phyloP scores from a whole-genome alignment of 2,329 filamentous ascomycete species.

The Apiospora phragmitis region DNA sequence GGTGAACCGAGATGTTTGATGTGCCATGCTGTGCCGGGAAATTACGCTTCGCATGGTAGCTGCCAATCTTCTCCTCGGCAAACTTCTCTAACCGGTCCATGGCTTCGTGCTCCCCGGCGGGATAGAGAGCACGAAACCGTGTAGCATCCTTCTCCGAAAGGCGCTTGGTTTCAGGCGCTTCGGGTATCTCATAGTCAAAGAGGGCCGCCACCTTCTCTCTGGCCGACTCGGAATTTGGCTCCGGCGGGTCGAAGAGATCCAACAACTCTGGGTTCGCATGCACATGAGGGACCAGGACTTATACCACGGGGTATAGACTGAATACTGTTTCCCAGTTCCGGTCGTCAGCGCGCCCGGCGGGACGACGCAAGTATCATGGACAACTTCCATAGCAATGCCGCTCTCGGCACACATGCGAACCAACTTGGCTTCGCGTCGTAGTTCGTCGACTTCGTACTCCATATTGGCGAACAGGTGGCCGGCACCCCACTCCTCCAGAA shows the following conservation, averaged over 20 bases:
- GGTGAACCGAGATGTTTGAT: constrained; percentile 70
- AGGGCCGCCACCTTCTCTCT: constrained; percentile 31
- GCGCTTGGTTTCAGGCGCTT: constrained; percentile 62
- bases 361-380: constrained; percentile 83
- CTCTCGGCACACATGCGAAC: constrained; percentile 60
- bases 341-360: constrained; percentile 68
- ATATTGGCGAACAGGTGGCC: constrained; percentile 79
- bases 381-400: constrained; percentile 67
- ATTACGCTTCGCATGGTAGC: constrained; percentile 67
- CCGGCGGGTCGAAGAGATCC: constrained; percentile 58
- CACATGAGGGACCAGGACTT: constrained; percentile 70
- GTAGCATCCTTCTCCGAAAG: constrained; percentile 60
- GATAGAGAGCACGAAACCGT: constrained; percentile 63
- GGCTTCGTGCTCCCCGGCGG: constrained; percentile 75
- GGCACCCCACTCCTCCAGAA: constrained; percentile 71
- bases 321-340: constrained; percentile 74
- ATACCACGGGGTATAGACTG: constrained; percentile 84
- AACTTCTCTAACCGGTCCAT: constrained; percentile 64
- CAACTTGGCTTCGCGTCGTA: constrained; percentile 72
- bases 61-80: constrained; percentile 59
- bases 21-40: constrained; percentile 64
- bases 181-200: constrained; percentile 63
- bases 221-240: constrained; percentile 51
- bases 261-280: constrained; percentile 70
- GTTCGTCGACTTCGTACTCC: constrained; percentile 90